These are phyloP conservation scores for Penicillium sclerotigenum DNA, from an alignment of 2,329 filamentous ascomycete species.

Conservation along the genomic window DNA sequence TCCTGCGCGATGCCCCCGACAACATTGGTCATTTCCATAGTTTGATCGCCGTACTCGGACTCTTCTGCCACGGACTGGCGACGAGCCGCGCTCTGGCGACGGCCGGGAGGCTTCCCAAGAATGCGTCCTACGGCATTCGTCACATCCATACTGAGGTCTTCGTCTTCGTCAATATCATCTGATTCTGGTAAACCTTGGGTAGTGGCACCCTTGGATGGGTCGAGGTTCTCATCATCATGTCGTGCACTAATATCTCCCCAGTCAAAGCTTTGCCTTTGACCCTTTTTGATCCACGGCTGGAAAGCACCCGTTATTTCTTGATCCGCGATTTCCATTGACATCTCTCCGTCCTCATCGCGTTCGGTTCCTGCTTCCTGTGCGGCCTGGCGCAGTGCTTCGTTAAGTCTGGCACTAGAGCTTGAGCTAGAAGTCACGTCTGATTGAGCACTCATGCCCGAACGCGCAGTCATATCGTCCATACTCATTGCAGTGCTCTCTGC, in stretches of 20 bases:
- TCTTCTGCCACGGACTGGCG: conserved; percentile 43
- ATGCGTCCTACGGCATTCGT: conserved; percentile 81
- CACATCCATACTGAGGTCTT: conserved; percentile 91
- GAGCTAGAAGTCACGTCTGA: conserved; percentile 54
- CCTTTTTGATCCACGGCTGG: conserved; percentile 48
- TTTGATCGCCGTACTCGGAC: conserved; percentile 48
- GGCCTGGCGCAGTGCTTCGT: conserved; percentile 74
- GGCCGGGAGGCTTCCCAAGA: conserved; percentile 48
- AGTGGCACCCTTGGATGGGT: conserved; percentile 29
- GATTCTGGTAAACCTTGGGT: conserved; percentile 18
- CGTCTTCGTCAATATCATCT: conserved; percentile 51
- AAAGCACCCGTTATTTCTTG: conserved; percentile 54
- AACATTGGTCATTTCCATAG: conserved; percentile 48
- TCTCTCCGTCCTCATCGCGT: conserved; percentile 63
- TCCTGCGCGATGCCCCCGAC: conserved; percentile 40
- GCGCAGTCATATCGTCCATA: conserved; percentile 71
- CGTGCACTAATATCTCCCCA: conserved; percentile 43
- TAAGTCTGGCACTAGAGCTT: conserved; percentile 69
- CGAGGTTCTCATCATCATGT: conserved; percentile 47
- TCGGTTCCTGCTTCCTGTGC: conserved; percentile 72
- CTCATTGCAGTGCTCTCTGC: conserved; percentile 78
- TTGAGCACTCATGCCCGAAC: conserved; percentile 61
- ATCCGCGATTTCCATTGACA: conserved; percentile 76
- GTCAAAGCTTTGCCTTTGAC: conserved; percentile 41
- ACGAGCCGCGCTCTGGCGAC: conserved; percentile 38